Conservation (phyloP, 2,329 filamentous ascomycete genomes). For the Cladosporium halotolerans region DNA sequence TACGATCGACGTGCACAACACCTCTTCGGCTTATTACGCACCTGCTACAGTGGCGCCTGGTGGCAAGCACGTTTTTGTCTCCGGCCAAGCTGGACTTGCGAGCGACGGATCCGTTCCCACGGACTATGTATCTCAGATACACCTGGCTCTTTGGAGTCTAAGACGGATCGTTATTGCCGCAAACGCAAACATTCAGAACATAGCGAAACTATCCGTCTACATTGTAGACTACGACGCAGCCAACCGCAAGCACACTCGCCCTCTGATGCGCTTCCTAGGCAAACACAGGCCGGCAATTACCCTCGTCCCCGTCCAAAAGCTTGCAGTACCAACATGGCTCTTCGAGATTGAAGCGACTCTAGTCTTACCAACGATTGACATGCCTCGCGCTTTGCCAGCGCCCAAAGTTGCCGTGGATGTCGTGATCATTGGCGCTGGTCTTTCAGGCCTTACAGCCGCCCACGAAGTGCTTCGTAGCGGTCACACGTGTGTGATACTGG, state of each 20-base stretch:
- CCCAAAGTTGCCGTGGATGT: constrained; percentile 22
- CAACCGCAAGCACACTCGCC: constrained; percentile 17
- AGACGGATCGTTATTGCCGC: constrained; percentile 20
- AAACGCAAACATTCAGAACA: constrained; percentile 20
- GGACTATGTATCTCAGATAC: constrained; percentile 20
- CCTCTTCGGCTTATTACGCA: not conserved
- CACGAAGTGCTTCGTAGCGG: constrained; percentile 24
- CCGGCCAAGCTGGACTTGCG: constrained; percentile 22
- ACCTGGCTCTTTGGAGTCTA: constrained; percentile 20
- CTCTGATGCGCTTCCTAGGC: constrained; percentile 21
- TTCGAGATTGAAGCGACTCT: constrained; percentile 25
- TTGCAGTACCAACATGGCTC: constrained; percentile 21
- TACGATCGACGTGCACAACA: constrained; percentile 3
- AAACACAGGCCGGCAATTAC: constrained; percentile 22
- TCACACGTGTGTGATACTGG: constrained; percentile 24
- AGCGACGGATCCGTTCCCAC: constrained; percentile 18
- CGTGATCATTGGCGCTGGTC: constrained; percentile 29
- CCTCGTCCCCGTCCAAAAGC: constrained; percentile 20
- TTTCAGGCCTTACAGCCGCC: constrained; percentile 28
- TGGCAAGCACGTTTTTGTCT: constrained; percentile 4
- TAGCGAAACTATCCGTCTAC: constrained; percentile 23
- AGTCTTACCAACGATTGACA: constrained; percentile 13
- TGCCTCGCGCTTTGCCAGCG: not conserved
- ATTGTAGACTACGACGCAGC: constrained; percentile 23
- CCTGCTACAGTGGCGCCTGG: not conserved